A percentile compares a stretch with the other conserved stretches of the same genome.
These are phyloP conservation scores for Musa beccarii DNA, from an alignment of 176 grass and related monocot genomes.

Conservation along the genomic window DNA sequence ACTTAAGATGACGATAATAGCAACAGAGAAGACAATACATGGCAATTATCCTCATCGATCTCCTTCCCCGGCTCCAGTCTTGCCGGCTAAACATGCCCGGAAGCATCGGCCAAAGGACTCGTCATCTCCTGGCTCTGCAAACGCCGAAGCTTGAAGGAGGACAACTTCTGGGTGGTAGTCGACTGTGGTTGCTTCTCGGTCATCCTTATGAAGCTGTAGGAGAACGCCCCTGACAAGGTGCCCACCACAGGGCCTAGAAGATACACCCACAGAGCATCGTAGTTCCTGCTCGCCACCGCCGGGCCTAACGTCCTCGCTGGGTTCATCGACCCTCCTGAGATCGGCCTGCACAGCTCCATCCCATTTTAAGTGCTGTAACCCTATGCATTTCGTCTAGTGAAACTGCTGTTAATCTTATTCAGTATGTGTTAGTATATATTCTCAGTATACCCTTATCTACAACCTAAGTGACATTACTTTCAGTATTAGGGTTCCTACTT, in stretches of 20 bases:
- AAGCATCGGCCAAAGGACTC: background rate
- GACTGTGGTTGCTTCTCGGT: slow-evolving; percentile 26
- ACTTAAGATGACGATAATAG: too few relatives aligned
- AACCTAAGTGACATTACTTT: too few relatives aligned
- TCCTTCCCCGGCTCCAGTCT: too few relatives aligned
- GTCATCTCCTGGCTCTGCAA: slow-evolving; percentile 61
- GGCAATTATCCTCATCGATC: too few relatives aligned
- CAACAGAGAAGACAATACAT: too few relatives aligned
- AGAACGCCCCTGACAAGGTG: slow-evolving; percentile 49
- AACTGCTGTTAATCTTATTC: too few relatives aligned
- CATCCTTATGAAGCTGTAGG: slow-evolving; percentile 66
- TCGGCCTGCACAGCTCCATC: slow-evolving; percentile 59
- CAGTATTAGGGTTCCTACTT: too few relatives aligned
- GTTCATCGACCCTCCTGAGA: slow-evolving; percentile 98
- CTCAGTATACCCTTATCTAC: too few relatives aligned
- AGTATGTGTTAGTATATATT: too few relatives aligned
- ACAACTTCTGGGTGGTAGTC: slow-evolving; percentile 30
- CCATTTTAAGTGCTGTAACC: background rate
- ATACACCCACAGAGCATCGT: slow-evolving; percentile 71
- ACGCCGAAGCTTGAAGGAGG: slow-evolving; percentile 90
- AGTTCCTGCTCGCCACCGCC: slow-evolving; percentile 75
- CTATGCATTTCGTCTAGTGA: background rate
- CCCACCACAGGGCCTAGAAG: slow-evolving; percentile 71
- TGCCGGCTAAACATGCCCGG: too few relatives aligned
- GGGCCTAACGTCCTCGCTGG: slow-evolving; percentile 88